A percentile compares a stretch with the other conserved stretches of the same genome.
Conservation (phyloP, 2,329 filamentous ascomycete genomes). For the Colletotrichum lindemuthianum region DNA sequence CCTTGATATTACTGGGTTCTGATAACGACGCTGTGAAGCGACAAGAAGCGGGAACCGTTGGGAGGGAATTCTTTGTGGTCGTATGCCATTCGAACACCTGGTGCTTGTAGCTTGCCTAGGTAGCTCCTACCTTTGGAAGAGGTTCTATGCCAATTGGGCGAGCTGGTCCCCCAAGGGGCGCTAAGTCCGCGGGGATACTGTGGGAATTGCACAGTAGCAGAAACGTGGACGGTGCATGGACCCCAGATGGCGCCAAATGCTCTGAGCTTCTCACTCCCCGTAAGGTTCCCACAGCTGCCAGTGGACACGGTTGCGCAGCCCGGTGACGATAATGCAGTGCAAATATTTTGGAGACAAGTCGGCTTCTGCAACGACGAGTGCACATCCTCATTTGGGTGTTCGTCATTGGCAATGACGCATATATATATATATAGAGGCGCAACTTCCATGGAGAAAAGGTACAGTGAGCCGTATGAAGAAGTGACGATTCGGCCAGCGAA, state of each 20-base stretch:
- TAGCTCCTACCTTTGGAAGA: background rate
- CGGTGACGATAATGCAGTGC: background rate
- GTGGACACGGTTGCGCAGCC: conserved; percentile 33
- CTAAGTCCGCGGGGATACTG: conserved; percentile 6
- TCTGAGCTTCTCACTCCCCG: background rate
- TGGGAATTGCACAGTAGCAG: conserved; percentile 9
- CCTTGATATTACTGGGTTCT: background rate
- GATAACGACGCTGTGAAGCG: background rate
- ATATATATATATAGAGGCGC: too few relatives aligned
- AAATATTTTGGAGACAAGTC: background rate
- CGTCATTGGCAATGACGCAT: background rate
- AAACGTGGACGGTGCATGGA: background rate
- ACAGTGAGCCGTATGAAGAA: too few relatives aligned
- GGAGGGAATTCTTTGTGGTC: background rate
- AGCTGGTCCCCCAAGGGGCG: background rate
- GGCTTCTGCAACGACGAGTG: conserved; percentile 2
- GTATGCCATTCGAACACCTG: background rate
- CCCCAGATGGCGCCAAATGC: background rate
- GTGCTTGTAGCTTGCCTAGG: background rate
- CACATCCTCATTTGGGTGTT: conserved; percentile 3
- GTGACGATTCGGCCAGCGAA: too few relatives aligned
- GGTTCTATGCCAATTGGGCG: conserved; percentile 12
- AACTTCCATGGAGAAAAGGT: too few relatives aligned
- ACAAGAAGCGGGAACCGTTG: conserved; percentile 10
- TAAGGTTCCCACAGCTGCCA: conserved; percentile 5